phyloP scores from a whole-genome alignment of 2,329 filamentous ascomycete genomes.

The Thermothelomyces thermophilus region DNA sequence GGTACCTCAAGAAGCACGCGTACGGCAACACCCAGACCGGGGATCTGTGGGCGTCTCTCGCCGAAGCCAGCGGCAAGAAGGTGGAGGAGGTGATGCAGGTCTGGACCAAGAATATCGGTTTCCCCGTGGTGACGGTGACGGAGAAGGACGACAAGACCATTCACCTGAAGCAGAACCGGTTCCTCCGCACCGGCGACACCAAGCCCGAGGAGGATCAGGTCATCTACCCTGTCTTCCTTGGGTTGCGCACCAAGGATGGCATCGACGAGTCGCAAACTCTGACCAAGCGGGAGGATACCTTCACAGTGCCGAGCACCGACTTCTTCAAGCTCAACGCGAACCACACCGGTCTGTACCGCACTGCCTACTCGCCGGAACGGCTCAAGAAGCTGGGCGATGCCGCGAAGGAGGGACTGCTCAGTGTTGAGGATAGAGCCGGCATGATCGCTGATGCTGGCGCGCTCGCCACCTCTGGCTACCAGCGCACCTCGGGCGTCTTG shows the following conservation, averaged over 20 bases:
- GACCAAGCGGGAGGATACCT: conserved; percentile 62
- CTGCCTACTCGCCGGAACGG: conserved; percentile 76
- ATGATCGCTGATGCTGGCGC: conserved; percentile 93
- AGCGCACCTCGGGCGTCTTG: conserved; percentile 84
- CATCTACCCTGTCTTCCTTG: conserved; percentile 84
- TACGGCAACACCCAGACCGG: conserved; percentile 90
- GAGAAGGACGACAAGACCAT: conserved; percentile 69
- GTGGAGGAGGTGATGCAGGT: conserved; percentile 87
- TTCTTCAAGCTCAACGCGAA: conserved; percentile 98
- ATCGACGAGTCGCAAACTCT: conserved; percentile 71
- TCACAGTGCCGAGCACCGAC: conserved; percentile 70
- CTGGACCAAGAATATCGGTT: conserved; percentile 96
- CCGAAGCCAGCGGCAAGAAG: conserved; percentile 83
- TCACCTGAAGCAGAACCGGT: conserved; percentile 88
- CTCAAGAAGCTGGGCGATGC: conserved; percentile 82
- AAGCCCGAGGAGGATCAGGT: conserved; percentile 88
- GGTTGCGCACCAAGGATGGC: conserved; percentile 75
- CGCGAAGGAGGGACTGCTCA: conserved; percentile 71
- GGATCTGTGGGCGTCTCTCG: conserved; percentile 84
- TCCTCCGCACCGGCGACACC: conserved; percentile 85
- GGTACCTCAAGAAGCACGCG: conserved; percentile 93
- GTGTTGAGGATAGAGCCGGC: conserved; percentile 84
- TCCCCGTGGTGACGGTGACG: conserved; percentile 81
- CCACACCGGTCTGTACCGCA: conserved; percentile 87
- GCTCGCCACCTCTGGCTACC: conserved; percentile 81